Evolutionary conservation across 345 rosid species (phyloP), one percentile per base, ranked within the genome.

Genomic region (Pugionium cornutum): DNA sequence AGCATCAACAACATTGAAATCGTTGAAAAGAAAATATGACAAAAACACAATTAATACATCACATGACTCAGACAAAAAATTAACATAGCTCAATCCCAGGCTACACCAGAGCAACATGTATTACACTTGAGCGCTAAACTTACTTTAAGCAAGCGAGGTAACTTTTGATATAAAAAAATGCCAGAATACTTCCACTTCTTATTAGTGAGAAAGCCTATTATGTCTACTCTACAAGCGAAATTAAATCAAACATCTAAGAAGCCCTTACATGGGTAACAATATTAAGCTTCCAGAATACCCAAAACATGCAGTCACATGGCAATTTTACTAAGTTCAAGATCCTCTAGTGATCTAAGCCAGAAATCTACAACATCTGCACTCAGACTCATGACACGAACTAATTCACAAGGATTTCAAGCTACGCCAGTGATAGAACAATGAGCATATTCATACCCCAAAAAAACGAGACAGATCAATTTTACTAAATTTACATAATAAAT

Each of bases 271-370:
- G 37, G 31, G 36, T 0, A n/a, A 8, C 1, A 2, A 5, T 46
- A 11, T 18, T 26, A 10, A 57, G 40, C 35, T 37, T 29, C 6
- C 1, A 39, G 4, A 32, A 49, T 52, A 26, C 43, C 47, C 26
- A 27, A 33, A 51, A 42, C 66, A 60, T 31, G 30, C 27, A 6
- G 29, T 41, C 44, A 27, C 2, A 48, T 7, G 26, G 7, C 6
- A 30, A 29, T 9, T 46, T 35, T 43, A 5, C 6, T 8, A 63
- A 30, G 25, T 30, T 70, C 9, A 53, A 53, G 34, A 45, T 45
- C 43, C 8, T 53, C 50, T 34, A 27, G 5, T 52, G 62, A 61
- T 35, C 54, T 43, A 33, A 61, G 4, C 11, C 11, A 29, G 18
- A 61, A 27, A 26, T 43, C 3, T 4, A 67, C 40, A 46, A 1